phyloP scores from a whole-genome alignment of 1,139 yeast species.

The Candida freyschussii region DNA sequence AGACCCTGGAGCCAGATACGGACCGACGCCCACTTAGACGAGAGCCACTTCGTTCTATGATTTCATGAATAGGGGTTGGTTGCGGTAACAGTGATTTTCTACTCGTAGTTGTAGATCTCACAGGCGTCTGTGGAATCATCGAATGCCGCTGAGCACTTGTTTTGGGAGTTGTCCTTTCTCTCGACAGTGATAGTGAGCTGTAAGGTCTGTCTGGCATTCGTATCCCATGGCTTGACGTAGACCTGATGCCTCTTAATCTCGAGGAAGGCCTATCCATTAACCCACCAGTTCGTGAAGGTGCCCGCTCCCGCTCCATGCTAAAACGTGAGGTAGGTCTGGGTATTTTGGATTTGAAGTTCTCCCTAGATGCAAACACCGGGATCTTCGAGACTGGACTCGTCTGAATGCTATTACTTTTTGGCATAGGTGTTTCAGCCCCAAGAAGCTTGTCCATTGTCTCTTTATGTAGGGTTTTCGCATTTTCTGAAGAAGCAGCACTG shows the following conservation, averaged over 20 bases:
- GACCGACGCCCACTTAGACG: slow-evolving; percentile 8
- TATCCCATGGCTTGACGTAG: slow-evolving; percentile 13
- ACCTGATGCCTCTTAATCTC: slow-evolving; percentile 8
- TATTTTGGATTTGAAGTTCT: slow-evolving; percentile 15
- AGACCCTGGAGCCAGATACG: slow-evolving; percentile 10
- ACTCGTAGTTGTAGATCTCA: slow-evolving; percentile 5
- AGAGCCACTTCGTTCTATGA: slow-evolving; percentile 15
- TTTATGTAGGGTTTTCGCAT: slow-evolving; percentile 15
- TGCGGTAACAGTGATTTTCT: slow-evolving; percentile 21
- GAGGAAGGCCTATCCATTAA: slow-evolving; percentile 8
- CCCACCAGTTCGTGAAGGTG: slow-evolving; percentile 10
- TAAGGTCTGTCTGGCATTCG: slow-evolving; percentile 13
- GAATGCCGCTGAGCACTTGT: slow-evolving; percentile 18
- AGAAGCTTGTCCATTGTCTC: slow-evolving; percentile 15
- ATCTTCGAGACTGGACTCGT: slow-evolving; percentile 6
- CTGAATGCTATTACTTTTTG: slow-evolving; percentile 11
- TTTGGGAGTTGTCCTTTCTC: slow-evolving; percentile 12
- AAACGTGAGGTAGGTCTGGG: slow-evolving; percentile 22
- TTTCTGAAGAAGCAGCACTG: too few relatives aligned
- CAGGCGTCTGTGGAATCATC: slow-evolving; percentile 21
- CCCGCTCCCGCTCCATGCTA: slow-evolving; percentile 9
- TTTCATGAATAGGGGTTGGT: slow-evolving; percentile 23
- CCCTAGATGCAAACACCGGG: slow-evolving; percentile 7
- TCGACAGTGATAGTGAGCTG: slow-evolving; percentile 16
- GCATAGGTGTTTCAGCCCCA: slow-evolving; percentile 18